A percentile compares a stretch with the other conserved stretches of the same genome.
These are phyloP conservation scores for Vitis cinerea DNA, from an alignment of 164 flowering plant species.

Conservation along the genomic window DNA sequence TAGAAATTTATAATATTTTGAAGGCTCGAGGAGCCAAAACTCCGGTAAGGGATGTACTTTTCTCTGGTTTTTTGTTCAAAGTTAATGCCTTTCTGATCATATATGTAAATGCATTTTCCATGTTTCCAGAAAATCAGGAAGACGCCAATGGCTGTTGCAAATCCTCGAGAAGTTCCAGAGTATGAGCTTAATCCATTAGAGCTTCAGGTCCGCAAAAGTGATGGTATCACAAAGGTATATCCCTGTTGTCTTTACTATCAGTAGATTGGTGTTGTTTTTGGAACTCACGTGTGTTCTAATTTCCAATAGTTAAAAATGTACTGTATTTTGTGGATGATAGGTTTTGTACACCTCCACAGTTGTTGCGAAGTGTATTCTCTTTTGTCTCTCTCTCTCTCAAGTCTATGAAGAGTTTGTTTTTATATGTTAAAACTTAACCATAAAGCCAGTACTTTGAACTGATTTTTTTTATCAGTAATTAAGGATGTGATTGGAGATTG, in stretches of 20 bases:
- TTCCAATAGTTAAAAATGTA: not conserved
- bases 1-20: slow-evolving; percentile 77
- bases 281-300: not conserved
- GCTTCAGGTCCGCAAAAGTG: slow-evolving; percentile 82
- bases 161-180: slow-evolving; percentile 95
- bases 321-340: not conserved
- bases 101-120: not conserved
- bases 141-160: slow-evolving; percentile 89
- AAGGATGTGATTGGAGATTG: too few relatives aligned
- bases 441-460: too few relatives aligned
- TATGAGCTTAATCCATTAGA: slow-evolving; percentile 95
- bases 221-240: slow-evolving; percentile 80
- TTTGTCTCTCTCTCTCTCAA: too few relatives aligned
- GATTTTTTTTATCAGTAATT: too few relatives aligned
- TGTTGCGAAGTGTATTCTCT: too few relatives aligned
- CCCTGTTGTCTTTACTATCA: slow-evolving; percentile 10
- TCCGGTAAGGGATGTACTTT: slow-evolving; percentile 43
- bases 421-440: too few relatives aligned
- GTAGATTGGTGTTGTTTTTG: not conserved
- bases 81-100: not conserved
- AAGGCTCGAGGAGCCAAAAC: slow-evolving; percentile 91
- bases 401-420: too few relatives aligned
- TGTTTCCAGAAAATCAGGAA: slow-evolving; percentile 73
- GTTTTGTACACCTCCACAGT: too few relatives aligned
- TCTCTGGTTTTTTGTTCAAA: not conserved